Base-by-base conservation (phyloP, 805 yeast genomes). In the Wickerhamiella parazyma region DNA sequence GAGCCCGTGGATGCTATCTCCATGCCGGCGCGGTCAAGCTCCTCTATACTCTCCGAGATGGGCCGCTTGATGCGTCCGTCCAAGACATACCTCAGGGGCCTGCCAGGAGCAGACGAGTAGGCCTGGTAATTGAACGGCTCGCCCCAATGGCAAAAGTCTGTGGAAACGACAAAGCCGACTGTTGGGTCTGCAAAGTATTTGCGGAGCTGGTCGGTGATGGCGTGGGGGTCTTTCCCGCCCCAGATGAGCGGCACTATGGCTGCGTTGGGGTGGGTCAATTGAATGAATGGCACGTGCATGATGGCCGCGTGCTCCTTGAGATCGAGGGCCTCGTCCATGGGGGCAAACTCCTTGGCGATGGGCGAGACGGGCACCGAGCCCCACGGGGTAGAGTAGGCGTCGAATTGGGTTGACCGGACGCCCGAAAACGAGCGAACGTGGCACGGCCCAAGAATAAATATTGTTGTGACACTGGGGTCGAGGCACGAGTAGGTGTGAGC, bases 81-180 rank as follows among this genome's bases (percentile, higher is more conserved):
- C 26, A 49, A 8, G 20, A 18, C 14, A 22, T 11, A 21, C 26
- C 36, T 14, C 48, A 43, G 14, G 20, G 25, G 17, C 40, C 25
- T 11, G 48, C 42, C 42, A 56, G 51, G 38, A 11, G 66, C 53
- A 0, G 76, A 67, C 49, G 31, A 22, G 18, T 75, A 78, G 6
- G 65, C 62, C 3, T 72, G 73, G 54, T 75, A 80, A 11, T 71
- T 72, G 54, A 80, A 80, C 31, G 83, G 59, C 2, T 66, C 51
- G 1, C 87, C 87, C 98, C 98, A 91, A 58, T 91, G 98, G 56
- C 96, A 87, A 55, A 91, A 91, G 64, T 91, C 98, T 1, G 89
- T 74, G 57, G 94, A 81, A 3, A 91, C 69, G 12, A 84, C 75
- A 59, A 91, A 82, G 2, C 84, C 78, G 52, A 74, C 75, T 19